Conservation (phyloP, 352 stramenopile species). For the Pythium scleroteichum region DNA sequence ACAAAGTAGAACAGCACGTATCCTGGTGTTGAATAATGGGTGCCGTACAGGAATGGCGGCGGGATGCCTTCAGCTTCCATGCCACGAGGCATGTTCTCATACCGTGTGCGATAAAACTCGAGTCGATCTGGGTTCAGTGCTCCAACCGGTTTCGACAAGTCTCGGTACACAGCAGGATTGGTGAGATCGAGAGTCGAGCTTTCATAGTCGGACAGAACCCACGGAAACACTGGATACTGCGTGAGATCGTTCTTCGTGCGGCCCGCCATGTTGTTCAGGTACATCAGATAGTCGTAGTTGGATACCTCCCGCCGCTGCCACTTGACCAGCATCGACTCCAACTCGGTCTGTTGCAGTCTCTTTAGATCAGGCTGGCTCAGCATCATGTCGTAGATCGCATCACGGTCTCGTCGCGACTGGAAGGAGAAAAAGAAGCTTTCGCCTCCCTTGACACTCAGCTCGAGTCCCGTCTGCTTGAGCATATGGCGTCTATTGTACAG, state of each 20-base stretch:
- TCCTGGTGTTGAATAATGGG: constrained; percentile 90
- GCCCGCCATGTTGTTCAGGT: constrained; percentile 87
- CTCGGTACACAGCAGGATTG: constrained; percentile 86
- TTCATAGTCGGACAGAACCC: constrained; percentile 93
- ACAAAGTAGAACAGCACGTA: constrained; percentile 99
- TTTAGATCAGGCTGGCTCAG: constrained; percentile 69
- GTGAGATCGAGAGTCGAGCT: constrained; percentile 82
- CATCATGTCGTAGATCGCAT: constrained; percentile 88
- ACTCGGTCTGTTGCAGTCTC: constrained; percentile 55
- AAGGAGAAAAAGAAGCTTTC: constrained; percentile 86
- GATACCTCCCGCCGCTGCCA: constrained; percentile 89
- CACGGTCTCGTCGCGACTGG: constrained; percentile 59
- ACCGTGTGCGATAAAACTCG: constrained; percentile 87
- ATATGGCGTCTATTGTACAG: constrained; percentile 90
- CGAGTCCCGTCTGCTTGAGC: constrained; percentile 86
- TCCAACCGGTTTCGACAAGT: constrained; percentile 95
- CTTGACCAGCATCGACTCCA: constrained; percentile 79
- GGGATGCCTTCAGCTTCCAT: constrained; percentile 77
- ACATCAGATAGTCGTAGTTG: constrained; percentile 94
- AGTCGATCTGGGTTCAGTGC: constrained; percentile 90
- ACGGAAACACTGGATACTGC: constrained; percentile 98
- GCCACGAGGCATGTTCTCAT: constrained; percentile 85
- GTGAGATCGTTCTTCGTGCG: constrained; percentile 89
- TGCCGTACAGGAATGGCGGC: constrained; percentile 98
- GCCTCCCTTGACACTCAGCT: constrained; percentile 79